Percentiles rank a stretch among this genome's conserved stretches.
Evolutionary conservation across 2,329 filamentous ascomycete species (phyloP).

Genomic region (Aspergillus fumigatiaffinis): DNA sequence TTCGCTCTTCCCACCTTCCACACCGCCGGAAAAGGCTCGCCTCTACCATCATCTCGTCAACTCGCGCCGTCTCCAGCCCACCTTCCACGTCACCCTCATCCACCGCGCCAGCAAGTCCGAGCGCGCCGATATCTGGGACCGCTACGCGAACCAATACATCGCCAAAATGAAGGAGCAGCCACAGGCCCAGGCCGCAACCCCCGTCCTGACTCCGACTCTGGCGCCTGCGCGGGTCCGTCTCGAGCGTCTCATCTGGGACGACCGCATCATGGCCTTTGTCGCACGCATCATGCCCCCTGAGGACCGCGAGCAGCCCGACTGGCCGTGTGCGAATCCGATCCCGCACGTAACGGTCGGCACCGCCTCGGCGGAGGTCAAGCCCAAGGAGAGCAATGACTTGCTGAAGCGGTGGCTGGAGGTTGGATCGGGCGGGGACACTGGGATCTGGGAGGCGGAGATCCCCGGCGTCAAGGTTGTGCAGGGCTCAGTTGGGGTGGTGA

Average conservation of each 20-base stretch:
- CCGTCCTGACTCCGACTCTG: conserved; percentile 29
- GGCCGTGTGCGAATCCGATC: conserved; percentile 70
- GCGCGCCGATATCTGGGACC: conserved; percentile 69
- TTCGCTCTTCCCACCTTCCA: conserved; percentile 58
- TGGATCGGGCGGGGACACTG: conserved; percentile 48
- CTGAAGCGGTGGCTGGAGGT: conserved; percentile 68
- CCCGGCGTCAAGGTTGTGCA: conserved; percentile 54
- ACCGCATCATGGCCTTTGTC: conserved; percentile 85
- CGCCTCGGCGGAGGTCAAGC: conserved; percentile 68
- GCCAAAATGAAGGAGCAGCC: conserved; percentile 27
- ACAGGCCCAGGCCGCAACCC: conserved; percentile 15
- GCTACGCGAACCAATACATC: conserved; percentile 60
- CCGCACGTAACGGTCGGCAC: conserved; percentile 92
- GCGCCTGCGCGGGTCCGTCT: conserved; percentile 48
- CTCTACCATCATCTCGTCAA: conserved; percentile 75
- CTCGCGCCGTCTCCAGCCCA: conserved; percentile 69
- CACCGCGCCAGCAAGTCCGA: conserved; percentile 65
- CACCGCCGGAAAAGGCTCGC: conserved; percentile 51
- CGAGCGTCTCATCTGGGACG: conserved; percentile 73
- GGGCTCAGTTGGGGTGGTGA: conserved; percentile 51
- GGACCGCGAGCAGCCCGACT: conserved; percentile 45
- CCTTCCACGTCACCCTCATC: conserved; percentile 92
- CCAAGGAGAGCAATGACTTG: conserved; percentile 89
- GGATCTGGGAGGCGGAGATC: conserved; percentile 53
- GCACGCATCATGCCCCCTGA: conserved; percentile 58